Base-by-base conservation (phyloP, 2,329 filamentous ascomycete species). In the Colletotrichum zoysiae region DNA sequence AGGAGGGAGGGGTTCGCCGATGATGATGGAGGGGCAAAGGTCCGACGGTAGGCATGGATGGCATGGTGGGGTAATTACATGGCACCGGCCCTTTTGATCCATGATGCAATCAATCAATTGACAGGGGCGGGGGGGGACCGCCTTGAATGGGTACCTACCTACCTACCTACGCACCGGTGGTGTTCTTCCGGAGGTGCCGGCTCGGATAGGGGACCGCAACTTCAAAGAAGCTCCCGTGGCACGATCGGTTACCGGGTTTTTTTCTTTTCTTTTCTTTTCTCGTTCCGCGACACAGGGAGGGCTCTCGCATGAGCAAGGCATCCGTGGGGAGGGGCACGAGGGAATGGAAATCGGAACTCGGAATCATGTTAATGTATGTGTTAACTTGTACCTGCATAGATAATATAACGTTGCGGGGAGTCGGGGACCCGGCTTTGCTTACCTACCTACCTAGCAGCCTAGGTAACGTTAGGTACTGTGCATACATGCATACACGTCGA, bases 61-160 rank as follows among this genome's bases (percentile, higher is more conserved):
- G n/a, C n/a, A 51, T 56, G 64, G 64, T 67, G 63, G 56, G 63
- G 63, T 26, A 26, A 26, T 26, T 67, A 40, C n/a, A n/a, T n/a
- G n/a, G 18, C 46, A 20, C 35, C 8, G 42, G 35, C 18, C 8
- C 59, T 60, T 60, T 58, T 58, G 62, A 53, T 69, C 65, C 69
- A 71, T 71, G 69, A 69, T 69, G 69, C 69, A 71, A 64, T 71
- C 40, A 59, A 64, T 46, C 69, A 71, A 64, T 71, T 48, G 65
- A 60, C 55, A 59, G 30, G 51, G 51, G 58, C 44, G 51, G 58
- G 46, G 53, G 51, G 35, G 35, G 7, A 42, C 40, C 14, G 38
- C 38, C 38, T 14, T 14, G 11, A 12, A 40, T 14, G n/a, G n/a
- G n/a, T n/a, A n/a, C n/a, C n/a, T n/a, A n/a, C n/a, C n/a, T n/a